Conservation (phyloP, 2,329 filamentous ascomycete species). For the Cyphellophora europaea region DNA sequence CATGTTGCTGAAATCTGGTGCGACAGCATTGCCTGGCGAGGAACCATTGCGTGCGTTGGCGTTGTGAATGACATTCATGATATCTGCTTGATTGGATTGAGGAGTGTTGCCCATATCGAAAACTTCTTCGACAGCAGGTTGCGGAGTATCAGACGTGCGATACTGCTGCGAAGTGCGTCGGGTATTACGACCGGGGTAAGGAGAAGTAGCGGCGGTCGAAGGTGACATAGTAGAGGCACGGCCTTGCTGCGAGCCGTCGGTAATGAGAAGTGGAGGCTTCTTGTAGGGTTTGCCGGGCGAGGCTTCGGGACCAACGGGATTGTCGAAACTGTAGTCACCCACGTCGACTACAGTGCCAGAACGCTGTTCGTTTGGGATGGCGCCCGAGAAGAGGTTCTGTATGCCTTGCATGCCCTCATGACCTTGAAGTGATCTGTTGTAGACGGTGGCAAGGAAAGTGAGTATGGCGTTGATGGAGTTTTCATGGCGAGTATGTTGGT, state of each 20-base stretch:
- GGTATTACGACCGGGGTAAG: slow-evolving; percentile 7
- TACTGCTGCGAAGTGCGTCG: not conserved
- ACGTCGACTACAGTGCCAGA: slow-evolving; percentile 53
- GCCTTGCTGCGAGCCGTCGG: slow-evolving; percentile 28
- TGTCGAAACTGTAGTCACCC: slow-evolving; percentile 40
- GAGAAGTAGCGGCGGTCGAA: slow-evolving; percentile 18
- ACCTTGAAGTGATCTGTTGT: slow-evolving; percentile 84
- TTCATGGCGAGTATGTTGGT: slow-evolving; percentile 89
- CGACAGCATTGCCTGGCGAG: slow-evolving; percentile 25
- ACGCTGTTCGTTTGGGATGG: slow-evolving; percentile 52
- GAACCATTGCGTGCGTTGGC: slow-evolving; percentile 33
- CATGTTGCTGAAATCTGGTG: slow-evolving; percentile 37
- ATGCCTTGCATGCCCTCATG: slow-evolving; percentile 61
- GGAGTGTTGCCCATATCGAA: slow-evolving; percentile 25
- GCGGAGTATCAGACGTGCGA: not conserved
- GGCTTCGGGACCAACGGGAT: slow-evolving; percentile 21
- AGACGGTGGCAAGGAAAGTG: slow-evolving; percentile 92
- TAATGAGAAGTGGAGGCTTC: slow-evolving; percentile 36
- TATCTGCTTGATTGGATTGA: slow-evolving; percentile 22
- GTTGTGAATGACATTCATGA: slow-evolving; percentile 40
- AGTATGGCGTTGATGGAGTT: slow-evolving; percentile 98
- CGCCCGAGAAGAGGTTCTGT: slow-evolving; percentile 57
- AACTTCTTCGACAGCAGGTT: slow-evolving; percentile 32
- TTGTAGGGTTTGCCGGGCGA: slow-evolving; percentile 31
- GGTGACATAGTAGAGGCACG: slow-evolving; percentile 30